Conservation (phyloP, 2,329 filamentous ascomycete species). For the Pyrenophora seminiperda region DNA sequence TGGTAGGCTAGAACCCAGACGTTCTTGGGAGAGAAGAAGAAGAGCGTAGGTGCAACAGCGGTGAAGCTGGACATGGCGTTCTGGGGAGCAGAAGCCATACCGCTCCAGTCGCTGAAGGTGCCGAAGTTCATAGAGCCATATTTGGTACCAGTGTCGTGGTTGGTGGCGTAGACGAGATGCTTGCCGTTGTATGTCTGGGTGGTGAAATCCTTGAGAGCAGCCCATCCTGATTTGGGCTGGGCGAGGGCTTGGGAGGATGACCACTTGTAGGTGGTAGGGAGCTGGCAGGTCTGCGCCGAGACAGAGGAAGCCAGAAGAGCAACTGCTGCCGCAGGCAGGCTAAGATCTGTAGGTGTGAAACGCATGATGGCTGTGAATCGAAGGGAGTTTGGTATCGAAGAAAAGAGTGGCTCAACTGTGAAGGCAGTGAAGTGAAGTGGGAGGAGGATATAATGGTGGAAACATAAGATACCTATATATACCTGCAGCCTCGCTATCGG, state of each 20-base stretch:
- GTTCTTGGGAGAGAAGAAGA: constrained; percentile 66
- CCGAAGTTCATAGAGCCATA: constrained; percentile 66
- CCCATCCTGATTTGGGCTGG: constrained; percentile 60
- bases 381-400: constrained; percentile 1
- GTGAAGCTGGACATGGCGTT: constrained; percentile 53
- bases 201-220: constrained; percentile 68
- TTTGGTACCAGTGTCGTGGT: constrained; percentile 49
- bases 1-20: constrained; percentile 70
- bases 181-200: constrained; percentile 60
- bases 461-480: constrained; percentile 12
- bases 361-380: constrained; percentile 9
- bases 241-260: constrained; percentile 59
- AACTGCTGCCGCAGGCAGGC: constrained; percentile 11
- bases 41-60: constrained; percentile 65
- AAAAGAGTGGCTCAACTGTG: background rate
- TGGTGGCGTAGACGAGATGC: constrained; percentile 65
- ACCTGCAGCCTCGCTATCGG: constrained; percentile 1
- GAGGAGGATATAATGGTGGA: background rate
- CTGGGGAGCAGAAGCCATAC: constrained; percentile 59
- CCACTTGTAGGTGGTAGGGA: constrained; percentile 63
- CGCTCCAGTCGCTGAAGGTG: constrained; percentile 59
- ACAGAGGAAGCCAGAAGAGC: constrained; percentile 19
- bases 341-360: constrained; percentile 12
- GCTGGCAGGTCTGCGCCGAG: constrained; percentile 49
- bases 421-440: background rate